Evolutionary conservation across 2,329 filamentous ascomycete species (phyloP), one percentile per base, ranked within the genome.

Genomic region (Myriosclerotinia curreyana): DNA sequence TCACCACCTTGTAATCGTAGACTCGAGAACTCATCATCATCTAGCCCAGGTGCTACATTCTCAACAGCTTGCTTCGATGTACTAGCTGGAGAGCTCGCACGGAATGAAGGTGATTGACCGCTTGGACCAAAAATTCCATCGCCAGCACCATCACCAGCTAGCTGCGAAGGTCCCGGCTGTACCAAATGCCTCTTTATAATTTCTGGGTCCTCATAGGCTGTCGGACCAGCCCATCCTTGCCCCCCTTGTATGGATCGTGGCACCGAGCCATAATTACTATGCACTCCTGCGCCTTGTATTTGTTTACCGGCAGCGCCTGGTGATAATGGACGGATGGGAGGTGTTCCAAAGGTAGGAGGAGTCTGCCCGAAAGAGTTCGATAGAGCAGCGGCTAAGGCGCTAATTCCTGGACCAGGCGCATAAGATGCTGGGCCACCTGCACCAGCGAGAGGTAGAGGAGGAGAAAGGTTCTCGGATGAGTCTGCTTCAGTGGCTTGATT

Each of bases 1-100:
- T 99, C 95, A 68, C 95, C 95, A 66, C 95, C 95, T 75, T 98
- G 96, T 54, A 99, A 80, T 74, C 88, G 88, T 75, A 99, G 77
- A 77, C 95, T 98, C 38, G 93, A 97, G 75, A 99, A 99, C 73
- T 96, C 91, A 65, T 95, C 90, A 7, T 88, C 86, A 66, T 86
- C 83, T 20, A 78, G 70, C 72, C 77, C 73, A 69, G 72, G 72
- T 60, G 73, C 71, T 65, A 73, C 69, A 62, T 69, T 59, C 64
- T 74, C 70, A 62, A 68, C 66, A 67, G 65, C 71, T 60, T 73
- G 74, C 64, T 72, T 76, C 48, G 62, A 68, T 65, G 70, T 74
- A 22, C 72, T 64, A 62, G 74, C 65, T 70, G 75, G 67, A 66
- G 75, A 70, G 53, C 72, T 65, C 71, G 75, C 71, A 70, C 71